Conservation (phyloP, 2,329 filamentous ascomycete genomes). For the Aspergillus uvarum region DNA sequence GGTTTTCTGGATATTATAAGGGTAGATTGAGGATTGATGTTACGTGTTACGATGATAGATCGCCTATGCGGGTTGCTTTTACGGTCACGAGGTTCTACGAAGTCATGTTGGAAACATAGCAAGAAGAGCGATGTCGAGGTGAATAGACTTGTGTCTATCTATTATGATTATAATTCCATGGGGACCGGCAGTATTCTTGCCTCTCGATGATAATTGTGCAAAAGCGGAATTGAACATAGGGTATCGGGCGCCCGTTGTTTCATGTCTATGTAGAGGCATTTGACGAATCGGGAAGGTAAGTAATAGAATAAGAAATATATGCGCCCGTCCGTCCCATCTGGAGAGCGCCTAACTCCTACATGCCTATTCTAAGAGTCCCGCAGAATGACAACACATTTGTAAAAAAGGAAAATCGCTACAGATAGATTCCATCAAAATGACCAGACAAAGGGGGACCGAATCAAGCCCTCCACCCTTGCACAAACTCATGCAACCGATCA, state of each 20-base stretch:
- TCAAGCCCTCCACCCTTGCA: conserved; percentile 82
- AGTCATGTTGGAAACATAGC: background rate
- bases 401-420: too few relatives aligned
- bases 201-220: too few relatives aligned
- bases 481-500: conserved; percentile 89
- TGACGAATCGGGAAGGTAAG: background rate
- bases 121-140: too few relatives aligned
- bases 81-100: background rate
- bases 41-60: too few relatives aligned
- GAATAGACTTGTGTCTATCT: too few relatives aligned
- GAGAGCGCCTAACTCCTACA: background rate
- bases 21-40: too few relatives aligned
- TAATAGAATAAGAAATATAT: background rate
- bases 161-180: too few relatives aligned
- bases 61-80: too few relatives aligned
- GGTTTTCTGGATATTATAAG: too few relatives aligned
- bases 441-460: background rate
- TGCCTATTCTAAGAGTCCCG: background rate
- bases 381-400: background rate
- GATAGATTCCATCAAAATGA: background rate
- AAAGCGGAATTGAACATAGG: background rate
- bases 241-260: background rate
- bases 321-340: background rate
- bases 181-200: too few relatives aligned
- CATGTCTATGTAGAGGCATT: background rate